Base-by-base conservation (phyloP, 2,329 filamentous ascomycete species). In the Trichoderma atroviride region DNA sequence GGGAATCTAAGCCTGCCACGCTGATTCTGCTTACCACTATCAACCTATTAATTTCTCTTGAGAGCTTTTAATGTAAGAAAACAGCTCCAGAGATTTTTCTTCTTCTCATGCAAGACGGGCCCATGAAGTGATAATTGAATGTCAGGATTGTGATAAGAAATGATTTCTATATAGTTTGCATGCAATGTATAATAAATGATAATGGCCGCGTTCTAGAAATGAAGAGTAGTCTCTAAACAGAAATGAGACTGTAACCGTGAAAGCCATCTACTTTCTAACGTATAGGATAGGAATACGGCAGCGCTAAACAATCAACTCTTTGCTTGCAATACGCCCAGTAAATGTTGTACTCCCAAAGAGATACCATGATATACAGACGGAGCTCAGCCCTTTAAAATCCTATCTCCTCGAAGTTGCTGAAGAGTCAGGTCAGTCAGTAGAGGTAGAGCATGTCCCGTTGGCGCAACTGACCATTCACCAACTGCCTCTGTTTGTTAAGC, bases 401-500 rank as follows among this genome's bases (percentile, higher is more conserved):
- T 82, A 84, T 80, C 81, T 83, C 76, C 80, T 80, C 73, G 82
- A 81, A 74, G 82, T 82, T 74, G 82, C 82, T 83, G 78, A 78
- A 75, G 74, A 76, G 74, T 72, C 72, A 77, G 74, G 78, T 80
- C 77, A 81, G 78, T 80, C 77, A 81, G 80, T 81, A 81, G 79
- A 81, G 79, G 76, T 80, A 80, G 77, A 81, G 79, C 75, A 78
- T 80, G 79, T 80, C 79, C 78, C 78, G 79, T 76, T 75, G 78
- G 76, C 75, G 76, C 79, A 80, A 81, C 80, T 81, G 78, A 87
- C 84, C 85, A 79, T 90, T 89, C 73, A 91, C 87, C 83, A 89
- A 84, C 77, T 89, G 87, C 77, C 92, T 87, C 84, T 96, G 92
- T 83, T 92, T 94, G 76, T 92, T 92, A 74, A 96, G 81, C 92